These are phyloP conservation scores for Mycena crocata DNA, from an alignment of 768 basidiomycete species.

Conservation along the genomic window DNA sequence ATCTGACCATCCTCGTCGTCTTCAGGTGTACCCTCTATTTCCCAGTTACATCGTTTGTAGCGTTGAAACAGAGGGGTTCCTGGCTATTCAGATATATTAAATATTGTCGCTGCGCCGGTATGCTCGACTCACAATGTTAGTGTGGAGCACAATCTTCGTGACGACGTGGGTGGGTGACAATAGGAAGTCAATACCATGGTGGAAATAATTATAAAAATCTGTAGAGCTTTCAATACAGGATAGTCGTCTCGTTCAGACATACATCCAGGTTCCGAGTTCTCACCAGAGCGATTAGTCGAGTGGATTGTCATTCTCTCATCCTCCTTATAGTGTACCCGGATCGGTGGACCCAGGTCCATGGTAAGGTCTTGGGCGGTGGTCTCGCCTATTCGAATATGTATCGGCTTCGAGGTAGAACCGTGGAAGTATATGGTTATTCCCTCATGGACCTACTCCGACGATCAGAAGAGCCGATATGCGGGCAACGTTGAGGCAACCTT, in stretches of 20 bases:
- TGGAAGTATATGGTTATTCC: conserved; percentile 80
- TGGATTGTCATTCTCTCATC: conserved; percentile 92
- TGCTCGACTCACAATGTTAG: conserved; percentile 80
- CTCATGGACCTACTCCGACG: conserved; percentile 68
- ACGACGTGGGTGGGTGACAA: conserved; percentile 79
- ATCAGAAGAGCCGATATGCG: neutral
- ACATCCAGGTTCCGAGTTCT: conserved; percentile 65
- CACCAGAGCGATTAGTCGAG: conserved; percentile 57
- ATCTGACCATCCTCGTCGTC: conserved; percentile 83
- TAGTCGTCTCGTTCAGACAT: conserved; percentile 5
- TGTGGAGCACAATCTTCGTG: conserved; percentile 87
- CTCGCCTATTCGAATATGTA: conserved; percentile 74
- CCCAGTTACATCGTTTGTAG: conserved; percentile 94
- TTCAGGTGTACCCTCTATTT: conserved; percentile 82
- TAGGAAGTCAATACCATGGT: conserved; percentile 90
- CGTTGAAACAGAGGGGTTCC: conserved; percentile 91
- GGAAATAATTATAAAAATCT: conserved; percentile 96
- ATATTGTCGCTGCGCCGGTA: neutral
- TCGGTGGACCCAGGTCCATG: conserved; percentile 82
- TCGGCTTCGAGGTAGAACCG: conserved; percentile 59
- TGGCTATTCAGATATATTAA: conserved; percentile 63
- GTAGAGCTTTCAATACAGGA: conserved; percentile 8
- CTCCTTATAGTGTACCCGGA: conserved; percentile 86
- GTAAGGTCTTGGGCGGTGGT: conserved; percentile 88
- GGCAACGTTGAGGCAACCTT: conserved; percentile 57